A percentile compares a stretch with the other conserved stretches of the same genome.
These are phyloP conservation scores for Wickerhamomyces hampshirensis DNA, from an alignment of 805 yeast genomes.

Conservation along the genomic window DNA sequence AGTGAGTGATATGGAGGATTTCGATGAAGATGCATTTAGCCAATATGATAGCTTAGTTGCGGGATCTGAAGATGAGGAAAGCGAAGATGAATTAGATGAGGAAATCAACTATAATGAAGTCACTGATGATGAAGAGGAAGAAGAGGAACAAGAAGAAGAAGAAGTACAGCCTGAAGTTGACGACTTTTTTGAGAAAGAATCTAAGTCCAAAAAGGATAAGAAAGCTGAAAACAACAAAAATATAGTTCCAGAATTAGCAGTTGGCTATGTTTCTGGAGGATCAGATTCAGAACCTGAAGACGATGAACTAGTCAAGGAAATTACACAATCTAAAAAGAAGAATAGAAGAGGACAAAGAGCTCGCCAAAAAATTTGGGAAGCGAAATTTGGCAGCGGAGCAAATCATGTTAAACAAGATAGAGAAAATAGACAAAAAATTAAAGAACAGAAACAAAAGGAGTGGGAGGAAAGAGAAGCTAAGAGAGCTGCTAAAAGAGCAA, in stretches of 20 bases:
- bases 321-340: constrained; percentile 55
- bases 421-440: constrained; percentile 47
- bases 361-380: constrained; percentile 94
- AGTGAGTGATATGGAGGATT: constrained; percentile 24
- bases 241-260: constrained; percentile 62
- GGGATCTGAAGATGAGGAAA: constrained; percentile 36
- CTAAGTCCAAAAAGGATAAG: constrained; percentile 20
- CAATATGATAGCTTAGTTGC: constrained; percentile 35
- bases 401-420: constrained; percentile 70
- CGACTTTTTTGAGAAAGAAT: constrained; percentile 8
- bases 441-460: constrained; percentile 56
- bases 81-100: constrained; percentile 32
- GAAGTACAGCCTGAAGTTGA: constrained; percentile 30
- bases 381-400: constrained; percentile 81
- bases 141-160: constrained; percentile 22
- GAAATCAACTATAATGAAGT: constrained; percentile 9
- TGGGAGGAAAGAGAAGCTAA: constrained; percentile 69
- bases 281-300: constrained; percentile 63
- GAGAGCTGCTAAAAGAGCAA: constrained; percentile 42
- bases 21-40: constrained; percentile 23
- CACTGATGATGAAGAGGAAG: constrained; percentile 17
- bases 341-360: constrained; percentile 97
- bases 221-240: constrained; percentile 30
- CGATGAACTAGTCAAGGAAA: constrained; percentile 44
- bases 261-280: constrained; percentile 85